Evolutionary conservation across 306 rosid species (phyloP), one percentile per base, ranked within the genome.

Genomic region (Cucurbita ficifolia): DNA sequence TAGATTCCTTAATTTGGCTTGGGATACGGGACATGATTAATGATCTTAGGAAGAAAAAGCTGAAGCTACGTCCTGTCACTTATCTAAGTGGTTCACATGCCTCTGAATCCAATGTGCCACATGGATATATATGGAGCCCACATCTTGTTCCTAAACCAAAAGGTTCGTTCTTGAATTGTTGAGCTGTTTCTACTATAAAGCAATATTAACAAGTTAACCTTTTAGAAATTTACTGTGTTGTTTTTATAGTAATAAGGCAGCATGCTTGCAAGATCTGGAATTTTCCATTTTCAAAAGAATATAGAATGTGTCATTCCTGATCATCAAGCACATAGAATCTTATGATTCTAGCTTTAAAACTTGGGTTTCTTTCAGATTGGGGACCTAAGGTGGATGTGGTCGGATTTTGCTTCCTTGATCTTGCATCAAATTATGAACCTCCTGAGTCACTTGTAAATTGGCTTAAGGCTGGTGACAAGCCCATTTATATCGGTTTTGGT

Each of bases 71-170:
- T 76, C 99, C 99, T 6, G 99, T 95, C 53, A 95, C 99, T 46
- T 95, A 95, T 81, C 87, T 95, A 84, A 95, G 99, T 84, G 99
- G 99, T 76, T 95, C 97, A 53, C 99, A 95, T 78, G 92, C 96
- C 79, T 89, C 88, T 10, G 99, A 95, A 43, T 67, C 87, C 72
- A 94, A 91, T 80, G 83, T 95, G 56, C 99, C 99, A 36, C 87
- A 95, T 88, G 99, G 96, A 54, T 95, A 95, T 79, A 95, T 95
- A 72, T 95, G 99, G 99, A 95, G 99, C 83, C 99, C 99, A 68
- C 96, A 95, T 81, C 96, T 95, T 79, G 99, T 91, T 78, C 99
- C 99, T 76, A 95, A 95, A 85, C 99, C 99, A 74, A 95, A 89
- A 88, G 99, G 99, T 95, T 57, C 46, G 49, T 77, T 39, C 70